A percentile compares a stretch with the other conserved stretches of the same genome.
Conservation (phyloP, 352 stramenopile genomes). For the Phytopythium oedochilum region DNA sequence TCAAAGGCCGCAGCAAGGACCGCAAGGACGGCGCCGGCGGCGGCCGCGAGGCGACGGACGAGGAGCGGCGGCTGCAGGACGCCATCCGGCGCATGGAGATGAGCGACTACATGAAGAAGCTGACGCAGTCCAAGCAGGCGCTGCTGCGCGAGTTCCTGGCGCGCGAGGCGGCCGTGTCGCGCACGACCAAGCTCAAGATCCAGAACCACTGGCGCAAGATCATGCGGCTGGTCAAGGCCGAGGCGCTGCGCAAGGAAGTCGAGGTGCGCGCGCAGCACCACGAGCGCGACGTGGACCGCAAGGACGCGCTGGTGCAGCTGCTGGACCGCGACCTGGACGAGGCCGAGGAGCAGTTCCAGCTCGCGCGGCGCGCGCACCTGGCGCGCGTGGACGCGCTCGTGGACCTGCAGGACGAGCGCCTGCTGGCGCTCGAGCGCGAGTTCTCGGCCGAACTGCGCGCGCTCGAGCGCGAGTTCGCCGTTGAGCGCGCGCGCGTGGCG, state of each 20-base stretch:
- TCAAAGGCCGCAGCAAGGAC: conserved; percentile 78
- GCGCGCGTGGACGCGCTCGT: conserved; percentile 91
- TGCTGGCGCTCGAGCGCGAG: conserved; percentile 87
- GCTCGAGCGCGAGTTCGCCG: conserved; percentile 81
- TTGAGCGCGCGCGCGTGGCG: conserved; percentile 82
- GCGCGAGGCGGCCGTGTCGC: conserved; percentile 65
- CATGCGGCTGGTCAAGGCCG: conserved; percentile 93
- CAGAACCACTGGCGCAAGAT: conserved; percentile 96
- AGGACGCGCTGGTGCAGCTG: conserved; percentile 95
- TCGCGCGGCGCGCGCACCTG: conserved; percentile 85
- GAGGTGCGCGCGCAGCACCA: conserved; percentile 92
- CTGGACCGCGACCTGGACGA: conserved; percentile 92
- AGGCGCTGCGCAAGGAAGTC: conserved; percentile 89
- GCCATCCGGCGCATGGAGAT: conserved; percentile 82
- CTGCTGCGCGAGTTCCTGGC: conserved; percentile 73
- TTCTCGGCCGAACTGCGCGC: conserved; percentile 87
- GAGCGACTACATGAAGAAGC: conserved; percentile 82
- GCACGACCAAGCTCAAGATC: conserved; percentile 90
- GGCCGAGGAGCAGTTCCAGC: conserved; percentile 93
- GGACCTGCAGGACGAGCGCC: conserved; percentile 85
- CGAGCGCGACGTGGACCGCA: conserved; percentile 93
- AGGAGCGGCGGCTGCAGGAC: conserved; percentile 67
- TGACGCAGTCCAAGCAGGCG: conserved; percentile 74
- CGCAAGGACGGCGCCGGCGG: conserved; percentile 44
- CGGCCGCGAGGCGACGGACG: conserved; percentile 43